A percentile compares a stretch with the other conserved stretches of the same genome.
phyloP scores from a whole-genome alignment of 2,329 filamentous ascomycete species.

The Emergomyces orientalis region DNA sequence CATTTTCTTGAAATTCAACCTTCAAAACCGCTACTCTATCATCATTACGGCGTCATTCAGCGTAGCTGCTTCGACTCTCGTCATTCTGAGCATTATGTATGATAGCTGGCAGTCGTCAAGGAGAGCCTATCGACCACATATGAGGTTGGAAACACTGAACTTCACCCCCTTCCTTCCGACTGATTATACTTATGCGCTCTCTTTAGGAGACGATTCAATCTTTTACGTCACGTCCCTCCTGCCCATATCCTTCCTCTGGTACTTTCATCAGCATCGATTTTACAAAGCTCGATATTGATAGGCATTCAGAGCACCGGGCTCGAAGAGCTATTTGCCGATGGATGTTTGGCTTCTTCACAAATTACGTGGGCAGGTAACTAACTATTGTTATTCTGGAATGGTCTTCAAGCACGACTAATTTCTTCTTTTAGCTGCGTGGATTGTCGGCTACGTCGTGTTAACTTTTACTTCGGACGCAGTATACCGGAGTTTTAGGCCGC shows the following conservation, averaged over 20 bases:
- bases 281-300: slow-evolving; percentile 17
- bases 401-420: not conserved
- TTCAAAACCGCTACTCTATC: slow-evolving; percentile 14
- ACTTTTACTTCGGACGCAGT: slow-evolving; percentile 19
- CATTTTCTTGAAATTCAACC: slow-evolving; percentile 12
- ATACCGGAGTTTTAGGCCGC: slow-evolving; percentile 7
- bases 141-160: slow-evolving; percentile 6
- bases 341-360: slow-evolving; percentile 16
- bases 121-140: slow-evolving; percentile 1
- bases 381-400: not conserved
- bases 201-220: slow-evolving; percentile 11
- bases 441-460: slow-evolving; percentile 20
- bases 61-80: slow-evolving; percentile 14
- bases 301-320: slow-evolving; percentile 15
- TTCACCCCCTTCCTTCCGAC: not conserved
- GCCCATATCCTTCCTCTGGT: slow-evolving; percentile 16
- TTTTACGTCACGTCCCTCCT: slow-evolving; percentile 14
- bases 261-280: slow-evolving; percentile 15
- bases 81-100: slow-evolving; percentile 13
- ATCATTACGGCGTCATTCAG: slow-evolving; percentile 17
- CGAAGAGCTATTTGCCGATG: slow-evolving; percentile 9
- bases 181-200: not conserved
- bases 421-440: slow-evolving; percentile 19
- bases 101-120: slow-evolving; percentile 13
- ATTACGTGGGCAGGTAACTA: slow-evolving; percentile 21